These are phyloP conservation scores for Alternaria sp. DNA, from an alignment of 2,329 filamentous ascomycete species.

Conservation along the genomic window DNA sequence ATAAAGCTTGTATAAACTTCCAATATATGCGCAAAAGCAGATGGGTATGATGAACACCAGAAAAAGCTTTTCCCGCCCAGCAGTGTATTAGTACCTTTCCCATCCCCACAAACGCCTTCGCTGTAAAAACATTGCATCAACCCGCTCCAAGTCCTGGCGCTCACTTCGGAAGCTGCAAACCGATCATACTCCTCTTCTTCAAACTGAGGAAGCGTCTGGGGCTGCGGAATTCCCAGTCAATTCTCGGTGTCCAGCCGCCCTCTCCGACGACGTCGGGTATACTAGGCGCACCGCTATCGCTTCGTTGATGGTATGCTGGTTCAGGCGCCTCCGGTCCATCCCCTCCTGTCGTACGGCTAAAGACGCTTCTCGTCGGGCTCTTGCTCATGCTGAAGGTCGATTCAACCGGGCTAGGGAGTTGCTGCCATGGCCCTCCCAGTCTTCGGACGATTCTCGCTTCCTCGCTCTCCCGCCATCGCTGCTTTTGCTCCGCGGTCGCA, in stretches of 20 bases:
- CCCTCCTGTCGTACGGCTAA: conserved; percentile 1
- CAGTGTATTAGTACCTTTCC: neutral
- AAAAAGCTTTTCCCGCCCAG: conserved; percentile 2
- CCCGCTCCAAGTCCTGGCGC: neutral
- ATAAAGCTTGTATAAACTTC: neutral
- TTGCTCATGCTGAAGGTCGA: conserved; percentile 4
- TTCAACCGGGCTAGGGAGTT: conserved; percentile 10
- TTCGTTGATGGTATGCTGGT: conserved; percentile 9
- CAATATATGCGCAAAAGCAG: neutral
- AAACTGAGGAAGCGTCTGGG: conserved; percentile 26
- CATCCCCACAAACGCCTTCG: neutral
- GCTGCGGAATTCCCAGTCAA: conserved; percentile 27
- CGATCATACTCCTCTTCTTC: conserved; percentile 23
- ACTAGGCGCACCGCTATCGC: conserved; percentile 20
- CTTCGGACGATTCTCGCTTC: conserved; percentile 26
- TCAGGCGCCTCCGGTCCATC: neutral
- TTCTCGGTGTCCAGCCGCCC: conserved; percentile 23
- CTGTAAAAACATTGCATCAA: neutral
- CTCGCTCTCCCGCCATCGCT: conserved; percentile 28
- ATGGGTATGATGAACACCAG: conserved; percentile 1
- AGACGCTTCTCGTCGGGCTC: conserved; percentile 6
- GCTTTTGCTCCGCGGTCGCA: conserved; percentile 17
- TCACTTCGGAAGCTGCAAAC: conserved; percentile 2
- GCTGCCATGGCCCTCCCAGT: conserved; percentile 27
- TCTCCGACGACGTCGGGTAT: conserved; percentile 24